Evolutionary conservation across 805 yeast genomes (phyloP), one percentile per base, ranked within the genome.

Genomic region (Wickerhamiella musiphila): DNA sequence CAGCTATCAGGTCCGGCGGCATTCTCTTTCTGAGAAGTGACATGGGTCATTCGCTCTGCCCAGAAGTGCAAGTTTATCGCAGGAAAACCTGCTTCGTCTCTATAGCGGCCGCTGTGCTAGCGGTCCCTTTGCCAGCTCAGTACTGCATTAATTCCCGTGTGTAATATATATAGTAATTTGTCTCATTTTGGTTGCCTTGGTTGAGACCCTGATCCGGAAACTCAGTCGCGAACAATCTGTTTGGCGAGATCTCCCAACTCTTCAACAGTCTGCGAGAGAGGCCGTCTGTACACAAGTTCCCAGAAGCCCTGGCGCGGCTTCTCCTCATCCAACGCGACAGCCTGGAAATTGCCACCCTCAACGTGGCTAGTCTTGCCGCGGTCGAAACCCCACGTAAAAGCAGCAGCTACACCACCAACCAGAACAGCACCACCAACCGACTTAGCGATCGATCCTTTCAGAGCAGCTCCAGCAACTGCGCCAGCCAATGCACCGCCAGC

Each of bases 281-380:
- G 93, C 48, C 78, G 68, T 62, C 93, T 73, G 59, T 72, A 68
- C 51, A 71, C 69, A 23, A 73, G 73, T 41, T 78, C 86, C 83
- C 83, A 81, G 57, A 78, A 77, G 23, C 73, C 73, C 48, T 68
- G 74, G 27, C 55, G 54, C 16, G 40, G 47, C 26, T 45, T 43
- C 38, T 49, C 60, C 35, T 53, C 48, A 26, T 49, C 43, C 31
- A 46, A 25, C 41, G 52, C 36, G 49, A 26, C 66, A 65, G 36
- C 71, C 25, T 44, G 44, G 20, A 44, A 42, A 25, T 41, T 34
- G 15, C 47, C 46, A 28, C 47, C 35, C 28, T 32, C 27, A 26
- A 48, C 46, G 27, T 49, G 41, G 33, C 40, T 33, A 28, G 38
- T 37, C 27, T 45, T 44, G 41, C 54, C 57, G 12, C 49, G 40